Conservation (phyloP, 1,284 basidiomycete genomes). For the Bjerkandera adusta region DNA sequence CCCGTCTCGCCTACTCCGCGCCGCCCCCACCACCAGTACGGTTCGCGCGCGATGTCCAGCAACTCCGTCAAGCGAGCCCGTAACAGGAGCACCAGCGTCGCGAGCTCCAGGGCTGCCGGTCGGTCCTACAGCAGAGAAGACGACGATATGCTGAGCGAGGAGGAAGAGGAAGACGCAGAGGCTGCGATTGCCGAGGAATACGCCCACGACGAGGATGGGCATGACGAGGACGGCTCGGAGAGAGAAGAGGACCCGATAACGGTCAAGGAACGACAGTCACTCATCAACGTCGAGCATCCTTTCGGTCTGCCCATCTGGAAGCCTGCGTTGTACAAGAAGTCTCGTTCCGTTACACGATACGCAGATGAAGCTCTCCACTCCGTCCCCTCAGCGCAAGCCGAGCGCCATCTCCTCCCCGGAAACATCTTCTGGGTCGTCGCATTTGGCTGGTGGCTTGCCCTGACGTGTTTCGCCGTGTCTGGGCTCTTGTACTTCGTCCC, state of each 20-base stretch:
- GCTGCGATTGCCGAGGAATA: constrained; percentile 26
- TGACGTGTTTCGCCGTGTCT: constrained; percentile 69
- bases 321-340: constrained; percentile 98
- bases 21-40: constrained; percentile 37
- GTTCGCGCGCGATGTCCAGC: constrained; percentile 47
- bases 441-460: constrained; percentile 92
- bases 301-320: constrained; percentile 99
- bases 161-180: constrained; percentile 31
- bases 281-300: constrained; percentile 98
- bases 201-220: constrained; percentile 17
- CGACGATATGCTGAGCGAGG: constrained; percentile 43
- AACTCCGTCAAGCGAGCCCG: constrained; percentile 43
- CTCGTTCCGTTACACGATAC: constrained; percentile 92
- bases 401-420: constrained; percentile 87
- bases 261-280: constrained; percentile 93
- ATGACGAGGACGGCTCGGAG: constrained; percentile 28
- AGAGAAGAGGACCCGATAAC: constrained; percentile 89
- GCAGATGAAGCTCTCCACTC: constrained; percentile 94
- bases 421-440: constrained; percentile 89
- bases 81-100: constrained; percentile 57
- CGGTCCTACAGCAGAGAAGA: constrained; percentile 44
- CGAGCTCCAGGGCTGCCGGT: constrained; percentile 48
- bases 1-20: constrained; percentile 38
- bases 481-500: constrained; percentile 74
- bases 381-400: constrained; percentile 88